Base-by-base conservation (phyloP, 2,329 filamentous ascomycete species). In the Calonectria henricotiae region DNA sequence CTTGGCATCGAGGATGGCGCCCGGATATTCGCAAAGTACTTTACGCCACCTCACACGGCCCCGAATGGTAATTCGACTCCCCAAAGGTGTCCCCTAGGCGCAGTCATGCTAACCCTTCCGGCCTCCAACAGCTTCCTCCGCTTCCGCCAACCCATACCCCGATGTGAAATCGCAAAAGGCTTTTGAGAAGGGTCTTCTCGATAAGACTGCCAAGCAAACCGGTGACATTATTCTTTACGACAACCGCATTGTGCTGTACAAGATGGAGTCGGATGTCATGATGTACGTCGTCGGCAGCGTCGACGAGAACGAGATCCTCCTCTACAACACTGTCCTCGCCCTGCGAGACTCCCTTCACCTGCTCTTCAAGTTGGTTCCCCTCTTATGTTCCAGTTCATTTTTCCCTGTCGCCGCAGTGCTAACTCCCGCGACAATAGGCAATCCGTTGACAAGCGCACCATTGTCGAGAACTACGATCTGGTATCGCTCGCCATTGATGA, bases 381-480 rank as follows among this genome's bases (percentile, higher is more conserved):
- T 12, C 43, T 30, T 20, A 30, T 13, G 4, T 23, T 5, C 30
- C 37, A 51, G 41, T 37, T 7, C 20, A 17, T 49, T 15, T 35
- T 32, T 32, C 30, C 39, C 23, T 35, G 35, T 41, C 27, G 23
- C 61, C 44, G 51, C 49, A 41, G 17, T 70, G 23, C 41, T 70
- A 68, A 71, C 73, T 69, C 20, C 15, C 37, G 62, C 71, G 41
- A 23, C 37, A 32, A 49, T 75, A 98, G 94, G 84, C 96, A 97
- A 89, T 94, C 94, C 39, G 95, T 97, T 62, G 96, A 99, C 86
- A 98, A 98, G 89, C 92, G 96, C 76, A 98, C 96, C 68, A 95
- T 98, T 75, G 92, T 98, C 80, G 96, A 99, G 85, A 98, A 98
- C 89, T 99, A 98, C 87, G 96, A 98, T 83, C 89, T 98, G 25